Base-by-base conservation (phyloP, 306 rosid genomes). In the Lathyrus sativus region DNA sequence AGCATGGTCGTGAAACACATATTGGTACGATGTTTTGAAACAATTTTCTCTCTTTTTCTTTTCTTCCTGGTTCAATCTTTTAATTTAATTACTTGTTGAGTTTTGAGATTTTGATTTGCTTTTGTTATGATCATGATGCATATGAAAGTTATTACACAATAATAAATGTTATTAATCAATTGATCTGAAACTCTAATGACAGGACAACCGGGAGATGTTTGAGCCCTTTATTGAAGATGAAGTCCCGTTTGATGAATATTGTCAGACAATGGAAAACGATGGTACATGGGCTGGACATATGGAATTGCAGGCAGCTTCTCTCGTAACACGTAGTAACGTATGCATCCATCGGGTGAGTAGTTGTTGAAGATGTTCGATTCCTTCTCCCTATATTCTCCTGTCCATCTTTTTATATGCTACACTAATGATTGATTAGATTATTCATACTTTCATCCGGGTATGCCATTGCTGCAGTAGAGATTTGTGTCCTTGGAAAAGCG, bases 261-360 rank as follows among this genome's bases (percentile, higher is more conserved):
- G 95, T 74, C 88, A 75, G 55, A 70, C 87, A 61, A 90, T 90
- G 96, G 88, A 77, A 74, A 82, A 85, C 44, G 95, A 90, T 62
- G 91, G 95, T 56, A 90, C 95, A 26, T 90, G 96, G 96, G 95
- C 96, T 50, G 96, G 96, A 61, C 83, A 90, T 70, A 85, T 90
- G 86, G 96, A 90, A 85, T 69, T 90, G 83, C 96, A 90, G 79
- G 91, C 96, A 64, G 96, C 95, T 78, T 90, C 96, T 78, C 95
- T 90, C 77, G 95, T 85, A 71, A 80, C 84, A 12, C 88, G 71
- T 49, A 65, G 79, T 85, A 87, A 90, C 48, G 77, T 90, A 73
- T 90, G 96, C 85, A 90, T 90, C 80, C 96, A 87, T 73, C 74
- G 78, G 81, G 96, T 90, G 55, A 76, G 85, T 55, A 59, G 31